Conservation (phyloP, 1,139 yeast genomes). For the Candida sp. region DNA sequence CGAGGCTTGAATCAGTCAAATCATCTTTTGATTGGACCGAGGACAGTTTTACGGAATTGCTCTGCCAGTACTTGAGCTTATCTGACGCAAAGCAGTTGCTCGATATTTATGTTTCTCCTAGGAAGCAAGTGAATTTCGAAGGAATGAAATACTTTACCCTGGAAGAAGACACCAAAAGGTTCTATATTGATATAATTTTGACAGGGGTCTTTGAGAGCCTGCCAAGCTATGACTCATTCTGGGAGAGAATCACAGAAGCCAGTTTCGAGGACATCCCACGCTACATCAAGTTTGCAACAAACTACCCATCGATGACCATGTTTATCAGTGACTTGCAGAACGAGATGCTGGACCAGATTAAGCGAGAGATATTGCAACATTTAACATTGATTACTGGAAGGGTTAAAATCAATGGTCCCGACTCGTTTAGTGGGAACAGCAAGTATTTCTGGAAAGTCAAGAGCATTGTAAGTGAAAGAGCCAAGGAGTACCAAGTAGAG, state of each 20-base stretch:
- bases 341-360: background rate
- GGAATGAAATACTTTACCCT: slow-evolving; percentile 1
- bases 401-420: slow-evolving; percentile 1
- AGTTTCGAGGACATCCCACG: background rate
- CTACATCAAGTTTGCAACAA: slow-evolving; percentile 3
- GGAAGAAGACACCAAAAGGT: background rate
- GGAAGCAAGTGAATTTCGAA: slow-evolving; percentile 4
- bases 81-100: slow-evolving; percentile 2
- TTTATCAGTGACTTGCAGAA: background rate
- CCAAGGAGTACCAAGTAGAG: slow-evolving; percentile 6
- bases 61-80: background rate
- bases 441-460: slow-evolving; percentile 14
- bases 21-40: background rate
- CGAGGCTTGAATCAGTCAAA: background rate
- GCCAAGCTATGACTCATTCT: background rate
- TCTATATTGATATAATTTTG: slow-evolving; percentile 6
- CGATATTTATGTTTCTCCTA: background rate
- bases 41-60: background rate
- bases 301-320: background rate
- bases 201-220: background rate
- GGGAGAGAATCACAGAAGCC: slow-evolving; percentile 5
- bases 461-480: slow-evolving; percentile 6
- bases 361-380: slow-evolving; percentile 4
- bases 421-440: slow-evolving; percentile 6
- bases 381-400: slow-evolving; percentile 6